Base-by-base conservation (phyloP, 2,329 filamentous ascomycete genomes). In the Metarhizium anisopliae region DNA sequence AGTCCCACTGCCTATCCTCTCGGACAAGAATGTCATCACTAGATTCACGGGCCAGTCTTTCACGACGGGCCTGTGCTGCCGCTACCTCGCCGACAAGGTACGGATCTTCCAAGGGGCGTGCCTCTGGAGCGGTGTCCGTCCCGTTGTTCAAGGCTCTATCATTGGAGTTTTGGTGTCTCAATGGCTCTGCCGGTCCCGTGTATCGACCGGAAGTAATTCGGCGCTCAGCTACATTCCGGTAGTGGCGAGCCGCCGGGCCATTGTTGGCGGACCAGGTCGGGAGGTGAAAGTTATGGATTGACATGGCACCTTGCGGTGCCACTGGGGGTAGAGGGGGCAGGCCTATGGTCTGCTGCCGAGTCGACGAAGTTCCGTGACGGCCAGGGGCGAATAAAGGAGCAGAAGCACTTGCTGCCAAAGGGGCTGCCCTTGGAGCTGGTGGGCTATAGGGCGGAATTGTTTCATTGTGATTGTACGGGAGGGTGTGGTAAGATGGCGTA, bases 41-140 rank as follows among this genome's bases (percentile, higher is more conserved):
- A 43, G 73, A 75, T 68, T 85, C 79, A 53, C 78, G 72, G n/a
- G 76, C 75, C 32, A 85, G 67, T 58, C 85, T 74, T 63, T 81
- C 80, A n/a, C 71, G 69, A 47, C 81, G 74, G 7, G 83, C 82
- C 59, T 75, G 68, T 10, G 75, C 73, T 2, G 85, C 85, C 3
- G 84, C 85, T 52, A 77, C 77, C 69, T 87, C 84, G 38, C 85
- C 85, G 2, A 88, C 85, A 10, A 88, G 72, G 56, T 84, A 78
- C 0, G 84, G 85, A 60, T 88, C 85, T 68, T 89, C 85, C 18
- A 85, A 74, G 2, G 82, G 83, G 6, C 77, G 74, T 67, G 67
- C 51, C 25, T 56, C 56, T 10, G 51, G 16, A 13, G 32, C 16
- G 20, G 13, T 47, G 5, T 47, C 54, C 4, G 49, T 4, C 6